Conservation (phyloP, 1,284 basidiomycete species). For the Malassezia nana region DNA sequence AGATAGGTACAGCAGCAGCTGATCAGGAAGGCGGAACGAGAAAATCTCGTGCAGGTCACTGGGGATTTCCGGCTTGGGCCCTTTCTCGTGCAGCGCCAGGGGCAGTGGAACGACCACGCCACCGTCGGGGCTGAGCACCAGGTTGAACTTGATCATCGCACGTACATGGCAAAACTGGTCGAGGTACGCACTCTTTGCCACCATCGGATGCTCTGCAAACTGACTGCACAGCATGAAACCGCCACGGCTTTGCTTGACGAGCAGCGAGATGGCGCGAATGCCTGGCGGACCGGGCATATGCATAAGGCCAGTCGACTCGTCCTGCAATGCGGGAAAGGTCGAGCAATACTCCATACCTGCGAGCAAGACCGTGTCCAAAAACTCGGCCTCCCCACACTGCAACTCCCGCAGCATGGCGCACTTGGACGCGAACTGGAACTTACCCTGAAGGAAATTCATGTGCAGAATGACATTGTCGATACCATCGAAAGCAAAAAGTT, state of each 20-base stretch:
- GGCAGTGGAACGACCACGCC: conserved; percentile 80
- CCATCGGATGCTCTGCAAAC: conserved; percentile 55
- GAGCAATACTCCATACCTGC: conserved; percentile 78
- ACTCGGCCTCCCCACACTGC: conserved; percentile 72
- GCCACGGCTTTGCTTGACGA: conserved; percentile 35
- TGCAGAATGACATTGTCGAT: conserved; percentile 88
- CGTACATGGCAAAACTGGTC: conserved; percentile 84
- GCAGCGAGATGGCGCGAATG: conserved; percentile 50
- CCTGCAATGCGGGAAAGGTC: conserved; percentile 64
- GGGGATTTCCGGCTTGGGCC: conserved; percentile 58
- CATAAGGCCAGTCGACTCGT: conserved; percentile 50
- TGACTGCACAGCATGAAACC: conserved; percentile 34
- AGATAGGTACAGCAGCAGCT: conserved; percentile 90
- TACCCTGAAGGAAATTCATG: conserved; percentile 49
- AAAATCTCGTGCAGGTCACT: conserved; percentile 88
- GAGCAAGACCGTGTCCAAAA: conserved; percentile 84
- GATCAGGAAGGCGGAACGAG: conserved; percentile 85
- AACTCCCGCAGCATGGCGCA: conserved; percentile 66
- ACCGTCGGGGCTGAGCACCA: conserved; percentile 76
- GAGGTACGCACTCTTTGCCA: conserved; percentile 65
- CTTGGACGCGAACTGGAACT: conserved; percentile 78
- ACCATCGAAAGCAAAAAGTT: conserved; percentile 72
- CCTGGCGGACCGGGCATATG: conserved; percentile 25
- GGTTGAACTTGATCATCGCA: conserved; percentile 81
- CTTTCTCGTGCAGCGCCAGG: conserved; percentile 55